phyloP scores from a whole-genome alignment of 176 grass and related monocot species.

The Triticum monococcum region DNA sequence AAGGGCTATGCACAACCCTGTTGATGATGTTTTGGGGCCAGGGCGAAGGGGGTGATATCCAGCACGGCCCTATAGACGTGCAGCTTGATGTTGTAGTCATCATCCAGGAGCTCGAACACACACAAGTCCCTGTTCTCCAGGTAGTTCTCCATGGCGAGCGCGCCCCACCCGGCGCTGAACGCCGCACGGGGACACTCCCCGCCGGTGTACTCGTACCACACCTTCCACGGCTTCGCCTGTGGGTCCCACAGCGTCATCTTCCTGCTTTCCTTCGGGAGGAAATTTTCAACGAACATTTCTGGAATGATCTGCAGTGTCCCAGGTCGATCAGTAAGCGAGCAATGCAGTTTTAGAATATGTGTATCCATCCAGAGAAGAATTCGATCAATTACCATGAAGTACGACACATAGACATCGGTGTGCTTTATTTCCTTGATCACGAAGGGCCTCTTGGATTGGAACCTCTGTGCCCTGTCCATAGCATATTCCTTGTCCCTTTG shows the following conservation, averaged over 20 bases:
- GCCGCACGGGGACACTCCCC: neutral
- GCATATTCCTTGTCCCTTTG: neutral
- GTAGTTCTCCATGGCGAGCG: neutral
- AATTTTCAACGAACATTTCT: neutral
- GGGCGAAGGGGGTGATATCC: neutral
- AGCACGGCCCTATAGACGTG: neutral
- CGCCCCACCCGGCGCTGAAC: neutral
- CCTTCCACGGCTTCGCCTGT: neutral
- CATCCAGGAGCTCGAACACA: neutral
- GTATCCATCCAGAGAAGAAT: neutral
- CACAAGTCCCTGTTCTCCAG: neutral
- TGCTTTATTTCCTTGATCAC: neutral
- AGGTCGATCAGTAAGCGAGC: neutral
- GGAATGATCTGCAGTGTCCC: neutral
- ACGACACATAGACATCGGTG: neutral
- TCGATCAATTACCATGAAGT: neutral
- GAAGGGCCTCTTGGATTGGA: neutral
- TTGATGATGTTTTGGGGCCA: neutral
- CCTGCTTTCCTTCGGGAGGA: neutral
- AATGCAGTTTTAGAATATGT: neutral
- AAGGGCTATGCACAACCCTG: too few species aligned
- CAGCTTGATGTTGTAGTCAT: neutral
- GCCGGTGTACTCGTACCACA: neutral
- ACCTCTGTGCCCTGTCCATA: neutral
- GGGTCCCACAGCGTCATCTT: neutral